Percentiles rank a stretch among this genome's conserved stretches.
phyloP scores from a whole-genome alignment of 2,329 filamentous ascomycete species.

The Fusarium acutatum region DNA sequence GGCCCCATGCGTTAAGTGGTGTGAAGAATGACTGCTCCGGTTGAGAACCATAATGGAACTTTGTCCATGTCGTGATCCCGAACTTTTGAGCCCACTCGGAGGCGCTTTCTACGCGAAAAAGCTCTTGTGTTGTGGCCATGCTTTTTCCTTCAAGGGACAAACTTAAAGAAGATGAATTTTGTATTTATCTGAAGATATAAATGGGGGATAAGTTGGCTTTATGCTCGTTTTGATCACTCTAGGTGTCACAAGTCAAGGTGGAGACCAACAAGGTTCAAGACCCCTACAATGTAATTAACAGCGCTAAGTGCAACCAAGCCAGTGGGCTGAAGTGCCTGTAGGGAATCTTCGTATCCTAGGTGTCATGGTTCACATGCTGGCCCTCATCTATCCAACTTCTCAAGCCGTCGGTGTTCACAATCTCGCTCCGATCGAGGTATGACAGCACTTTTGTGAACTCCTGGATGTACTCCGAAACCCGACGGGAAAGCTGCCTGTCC shows the following conservation, averaged over 20 bases:
- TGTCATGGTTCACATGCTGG: background rate
- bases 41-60: background rate
- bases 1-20: background rate
- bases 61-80: background rate
- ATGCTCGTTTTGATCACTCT: background rate
- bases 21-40: background rate
- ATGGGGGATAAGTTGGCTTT: background rate
- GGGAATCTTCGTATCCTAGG: background rate
- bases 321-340: background rate
- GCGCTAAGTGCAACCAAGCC: background rate
- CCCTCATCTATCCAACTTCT: constrained; percentile 7
- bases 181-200: background rate
- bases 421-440: background rate
- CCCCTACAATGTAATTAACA: background rate
- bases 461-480: background rate
- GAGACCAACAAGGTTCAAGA: background rate
- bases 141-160: background rate
- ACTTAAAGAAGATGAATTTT: background rate
- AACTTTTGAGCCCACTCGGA: background rate
- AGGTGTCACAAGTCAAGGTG: background rate
- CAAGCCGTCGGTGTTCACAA: background rate
- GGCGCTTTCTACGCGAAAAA: background rate
- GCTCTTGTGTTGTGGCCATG: background rate
- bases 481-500: background rate
- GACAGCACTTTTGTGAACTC: constrained; percentile 2